Base-by-base conservation (phyloP, 75 land plant species). In the Gnetum montanum region DNA sequence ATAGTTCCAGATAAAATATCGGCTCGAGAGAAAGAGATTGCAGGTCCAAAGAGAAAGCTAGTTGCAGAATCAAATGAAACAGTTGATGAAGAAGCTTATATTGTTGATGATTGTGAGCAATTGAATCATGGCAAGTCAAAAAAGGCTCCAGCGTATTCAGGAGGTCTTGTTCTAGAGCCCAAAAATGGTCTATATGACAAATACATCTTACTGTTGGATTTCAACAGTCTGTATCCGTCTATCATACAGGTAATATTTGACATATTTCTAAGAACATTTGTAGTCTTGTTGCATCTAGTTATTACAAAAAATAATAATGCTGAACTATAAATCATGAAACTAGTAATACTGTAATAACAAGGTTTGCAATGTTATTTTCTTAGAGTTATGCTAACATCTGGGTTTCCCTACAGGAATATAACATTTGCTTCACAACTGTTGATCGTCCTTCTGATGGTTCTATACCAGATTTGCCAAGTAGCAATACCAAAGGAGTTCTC, bases 201-300 rank as follows among this genome's bases (percentile, higher is more conserved):
- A 63, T 95, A 64, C 57, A 65, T 95, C 54, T 62, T 95, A 40
- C 89, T 95, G n/a, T 66, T 95, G 31, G 99, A 95, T 58, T 95
- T 95, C 74, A 95, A 95, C 63, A 95, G 99, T 63, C 83, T 95
- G 30, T 95, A 95, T 62, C 99, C 99, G 61, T 95, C 99, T 22
- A 95, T 95, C 16, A 95, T 95, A 49, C 99, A 95, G 86, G 99
- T 90, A 13, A 33, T 13, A 38, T 15, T 11, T 41, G 3, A 53
- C 8, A 0, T 41, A 15, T 15, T 41, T n/a, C n/a, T n/a, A n/a
- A n/a, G n/a, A n/a, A n/a, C n/a, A n/a, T n/a, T n/a, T n/a, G n/a
- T n/a, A n/a, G n/a, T n/a, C n/a, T n/a, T n/a, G n/a, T n/a, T n/a
- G n/a, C n/a, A n/a, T n/a, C n/a, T n/a, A n/a, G n/a, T n/a, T n/a